Evolutionary conservation across 2,329 filamentous ascomycete genomes (phyloP).

Genomic region (Penicillium crustosum): DNA sequence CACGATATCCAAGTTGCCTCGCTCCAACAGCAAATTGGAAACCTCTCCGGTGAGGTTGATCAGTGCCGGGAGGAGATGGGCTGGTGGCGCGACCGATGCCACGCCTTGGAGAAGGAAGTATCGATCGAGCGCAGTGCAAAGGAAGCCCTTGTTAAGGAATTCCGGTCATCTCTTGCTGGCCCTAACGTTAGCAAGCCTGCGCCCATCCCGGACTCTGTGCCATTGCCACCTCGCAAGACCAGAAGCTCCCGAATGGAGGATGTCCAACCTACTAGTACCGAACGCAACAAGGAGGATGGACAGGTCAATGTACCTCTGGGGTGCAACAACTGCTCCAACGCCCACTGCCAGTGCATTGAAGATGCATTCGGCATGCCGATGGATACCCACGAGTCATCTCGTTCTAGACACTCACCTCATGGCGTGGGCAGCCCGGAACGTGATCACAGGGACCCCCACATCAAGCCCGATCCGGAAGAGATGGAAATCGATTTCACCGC

Average conservation of each 20-base stretch:
- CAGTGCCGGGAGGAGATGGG: slow-evolving; percentile 57
- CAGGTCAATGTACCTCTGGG: slow-evolving; percentile 50
- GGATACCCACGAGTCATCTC: slow-evolving; percentile 40
- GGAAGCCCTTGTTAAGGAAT: slow-evolving; percentile 45
- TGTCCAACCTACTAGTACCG: slow-evolving; percentile 14
- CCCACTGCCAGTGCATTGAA: slow-evolving; percentile 63
- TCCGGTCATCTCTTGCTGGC: slow-evolving; percentile 35
- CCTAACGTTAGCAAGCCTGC: slow-evolving; percentile 18
- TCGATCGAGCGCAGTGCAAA: slow-evolving; percentile 46
- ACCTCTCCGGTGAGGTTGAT: slow-evolving; percentile 65
- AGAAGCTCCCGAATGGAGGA: slow-evolving; percentile 24
- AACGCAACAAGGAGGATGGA: slow-evolving; percentile 22
- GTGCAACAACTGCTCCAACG: slow-evolving; percentile 65
- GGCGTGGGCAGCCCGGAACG: slow-evolving; percentile 50
- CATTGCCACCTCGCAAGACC: slow-evolving; percentile 36
- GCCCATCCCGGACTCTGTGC: slow-evolving; percentile 38
- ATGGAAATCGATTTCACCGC: slow-evolving; percentile 74
- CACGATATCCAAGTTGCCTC: slow-evolving; percentile 49
- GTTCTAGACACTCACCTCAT: slow-evolving; percentile 39
- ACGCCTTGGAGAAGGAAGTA: slow-evolving; percentile 63
- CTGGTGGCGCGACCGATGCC: slow-evolving; percentile 55
- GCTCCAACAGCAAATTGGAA: slow-evolving; percentile 54
- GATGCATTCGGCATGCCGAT: slow-evolving; percentile 52
- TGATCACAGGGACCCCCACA: slow-evolving; percentile 51
- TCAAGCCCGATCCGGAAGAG: slow-evolving; percentile 48